Evolutionary conservation across 371 early-diverging fungal species (phyloP).

Genomic region (Apophysomyces variabilis): DNA sequence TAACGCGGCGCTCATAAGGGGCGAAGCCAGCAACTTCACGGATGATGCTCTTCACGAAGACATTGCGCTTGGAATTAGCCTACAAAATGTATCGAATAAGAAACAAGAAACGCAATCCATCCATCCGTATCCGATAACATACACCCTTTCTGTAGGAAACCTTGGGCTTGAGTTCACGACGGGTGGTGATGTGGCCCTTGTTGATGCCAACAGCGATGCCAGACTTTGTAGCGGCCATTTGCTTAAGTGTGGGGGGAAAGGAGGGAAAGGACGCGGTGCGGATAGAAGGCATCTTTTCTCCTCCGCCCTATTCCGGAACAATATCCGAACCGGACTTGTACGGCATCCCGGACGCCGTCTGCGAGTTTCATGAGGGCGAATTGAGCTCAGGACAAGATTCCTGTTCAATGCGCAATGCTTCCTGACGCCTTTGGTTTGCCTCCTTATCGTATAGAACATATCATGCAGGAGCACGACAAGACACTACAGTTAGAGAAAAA

Average conservation of each 20-base stretch:
- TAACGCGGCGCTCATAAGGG: constrained; percentile 98
- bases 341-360: too few species aligned
- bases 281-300: constrained; percentile 7
- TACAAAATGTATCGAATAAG: constrained; percentile 32
- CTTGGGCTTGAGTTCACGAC: constrained; percentile 79
- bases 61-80: constrained; percentile 83
- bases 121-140: constrained; percentile 50
- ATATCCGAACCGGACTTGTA: not conserved
- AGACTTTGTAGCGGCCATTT: constrained; percentile 56
- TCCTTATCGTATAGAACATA: too few species aligned
- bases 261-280: not conserved
- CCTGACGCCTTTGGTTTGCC: too few species aligned
- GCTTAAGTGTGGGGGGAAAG: not conserved
- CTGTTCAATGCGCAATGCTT: too few species aligned
- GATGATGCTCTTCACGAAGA: constrained; percentile 91
- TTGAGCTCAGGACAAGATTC: too few species aligned
- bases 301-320: not conserved
- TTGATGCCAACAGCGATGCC: constrained; percentile 83
- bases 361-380: too few species aligned
- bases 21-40: constrained; percentile 98
- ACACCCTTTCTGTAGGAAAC: constrained; percentile 88
- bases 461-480: too few species aligned
- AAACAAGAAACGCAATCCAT: constrained; percentile 16
- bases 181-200: constrained; percentile 88
- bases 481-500: too few species aligned